phyloP scores from a whole-genome alignment of 176 grass and related monocot genomes.

The Oropetium thomaeum region DNA sequence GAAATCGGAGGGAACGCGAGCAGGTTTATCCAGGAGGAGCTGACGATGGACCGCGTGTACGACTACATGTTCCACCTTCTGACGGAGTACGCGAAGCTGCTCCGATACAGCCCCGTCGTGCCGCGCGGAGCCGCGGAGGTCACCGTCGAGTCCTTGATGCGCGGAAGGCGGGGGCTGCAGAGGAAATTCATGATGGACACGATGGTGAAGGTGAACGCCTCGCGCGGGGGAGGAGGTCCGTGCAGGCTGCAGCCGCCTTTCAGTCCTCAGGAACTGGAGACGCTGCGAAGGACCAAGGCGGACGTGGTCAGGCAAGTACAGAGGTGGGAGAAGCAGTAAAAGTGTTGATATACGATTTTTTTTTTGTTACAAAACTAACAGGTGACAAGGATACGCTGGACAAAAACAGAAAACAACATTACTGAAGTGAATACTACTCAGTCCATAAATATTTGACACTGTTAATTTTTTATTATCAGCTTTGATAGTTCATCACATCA shows the following conservation, averaged over 20 bases:
- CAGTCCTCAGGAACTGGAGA: constrained; percentile 9
- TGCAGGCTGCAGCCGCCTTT: constrained; percentile 39
- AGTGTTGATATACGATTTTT: background rate
- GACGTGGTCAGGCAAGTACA: constrained; percentile 28
- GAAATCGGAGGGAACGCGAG: constrained; percentile 35
- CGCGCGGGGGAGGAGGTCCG: background rate
- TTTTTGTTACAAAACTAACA: no score
- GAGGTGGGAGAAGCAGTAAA: constrained; percentile 28
- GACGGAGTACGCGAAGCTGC: constrained; percentile 38
- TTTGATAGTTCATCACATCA: no score
- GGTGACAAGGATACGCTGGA: no score
- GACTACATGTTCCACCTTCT: constrained; percentile 67
- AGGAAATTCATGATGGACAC: constrained; percentile 53
- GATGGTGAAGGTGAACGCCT: constrained; percentile 1
- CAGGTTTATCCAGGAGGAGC: constrained; percentile 46
- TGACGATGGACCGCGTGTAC: constrained; percentile 52
- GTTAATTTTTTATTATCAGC: no score
- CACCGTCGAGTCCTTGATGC: constrained; percentile 42
- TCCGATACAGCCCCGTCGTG: constrained; percentile 41
- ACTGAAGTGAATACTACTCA: no score
- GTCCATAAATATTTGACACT: no score
- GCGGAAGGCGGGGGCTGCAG: constrained; percentile 4
- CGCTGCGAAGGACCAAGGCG: constrained; percentile 15
- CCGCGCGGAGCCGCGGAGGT: constrained; percentile 35
- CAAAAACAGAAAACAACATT: no score